A percentile compares a stretch with the other conserved stretches of the same genome.
These are phyloP conservation scores for Vigna angularis DNA, from an alignment of 306 rosid species.

Conservation along the genomic window DNA sequence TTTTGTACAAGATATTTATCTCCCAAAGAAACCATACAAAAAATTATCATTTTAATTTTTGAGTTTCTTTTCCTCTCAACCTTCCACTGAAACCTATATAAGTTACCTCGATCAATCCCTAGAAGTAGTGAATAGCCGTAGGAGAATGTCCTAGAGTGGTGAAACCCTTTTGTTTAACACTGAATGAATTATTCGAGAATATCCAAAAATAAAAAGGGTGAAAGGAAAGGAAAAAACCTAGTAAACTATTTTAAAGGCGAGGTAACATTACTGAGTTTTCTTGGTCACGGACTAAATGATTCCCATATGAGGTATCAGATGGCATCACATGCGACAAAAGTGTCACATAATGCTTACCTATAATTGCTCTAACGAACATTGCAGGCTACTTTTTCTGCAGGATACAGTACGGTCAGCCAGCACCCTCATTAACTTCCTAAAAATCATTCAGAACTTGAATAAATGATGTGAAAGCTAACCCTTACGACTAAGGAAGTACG, in stretches of 20 bases:
- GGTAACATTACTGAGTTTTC: conserved; percentile 21
- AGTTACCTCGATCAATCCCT: not conserved
- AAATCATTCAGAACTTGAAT: conserved; percentile 39
- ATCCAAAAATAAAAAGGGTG: not conserved
- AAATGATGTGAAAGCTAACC: conserved; percentile 42
- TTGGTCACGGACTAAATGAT: conserved; percentile 56
- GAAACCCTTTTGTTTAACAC: not conserved
- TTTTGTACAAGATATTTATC: too few species aligned
- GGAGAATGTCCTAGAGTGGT: not conserved
- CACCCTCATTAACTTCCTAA: conserved; percentile 22
- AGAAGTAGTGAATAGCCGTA: not conserved
- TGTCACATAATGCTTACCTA: conserved; percentile 44
- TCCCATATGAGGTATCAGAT: conserved; percentile 44
- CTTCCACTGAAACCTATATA: too few species aligned
- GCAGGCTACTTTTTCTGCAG: conserved; percentile 40
- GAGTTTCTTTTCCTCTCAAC: too few species aligned
- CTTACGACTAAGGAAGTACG: conserved; percentile 34
- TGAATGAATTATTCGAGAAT: not conserved
- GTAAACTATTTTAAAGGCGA: not conserved
- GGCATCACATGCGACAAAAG: conserved; percentile 48
- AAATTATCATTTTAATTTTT: too few species aligned
- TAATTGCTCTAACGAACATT: conserved; percentile 51
- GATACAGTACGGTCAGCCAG: conserved; percentile 36
- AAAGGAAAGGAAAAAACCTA: not conserved
- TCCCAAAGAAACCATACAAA: too few species aligned